Conservation (phyloP, 192 early-diverging fungal species). For the Coemansia sp. region DNA sequence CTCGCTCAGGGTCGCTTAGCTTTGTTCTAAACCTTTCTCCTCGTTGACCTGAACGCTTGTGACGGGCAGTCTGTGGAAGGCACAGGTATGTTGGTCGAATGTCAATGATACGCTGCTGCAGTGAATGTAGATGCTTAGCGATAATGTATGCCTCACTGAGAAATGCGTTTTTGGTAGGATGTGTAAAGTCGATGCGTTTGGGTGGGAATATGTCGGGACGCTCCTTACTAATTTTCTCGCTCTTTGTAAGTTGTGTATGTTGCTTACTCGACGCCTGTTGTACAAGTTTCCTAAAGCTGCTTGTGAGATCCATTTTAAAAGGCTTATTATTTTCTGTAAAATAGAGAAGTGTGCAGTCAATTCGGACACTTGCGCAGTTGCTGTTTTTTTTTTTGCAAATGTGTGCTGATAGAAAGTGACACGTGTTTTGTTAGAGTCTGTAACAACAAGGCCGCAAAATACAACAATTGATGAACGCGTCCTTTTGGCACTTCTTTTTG, state of each 20-base stretch:
- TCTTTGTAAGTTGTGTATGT: constrained; percentile 61
- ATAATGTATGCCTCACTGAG: constrained; percentile 61
- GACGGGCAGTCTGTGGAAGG: constrained; percentile 8
- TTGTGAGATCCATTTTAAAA: constrained; percentile 34
- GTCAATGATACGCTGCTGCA: constrained; percentile 54
- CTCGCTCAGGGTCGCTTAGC: constrained; percentile 64
- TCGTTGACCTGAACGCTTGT: not conserved
- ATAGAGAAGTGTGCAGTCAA: not conserved
- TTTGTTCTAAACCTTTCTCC: constrained; percentile 5
- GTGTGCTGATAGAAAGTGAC: not conserved
- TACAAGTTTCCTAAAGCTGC: constrained; percentile 24
- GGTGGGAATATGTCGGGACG: constrained; percentile 36
- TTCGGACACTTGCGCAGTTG: not conserved
- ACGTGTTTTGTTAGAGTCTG: not conserved
- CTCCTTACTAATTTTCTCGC: not conserved
- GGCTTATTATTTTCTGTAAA: not conserved
- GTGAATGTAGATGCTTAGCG: constrained; percentile 56
- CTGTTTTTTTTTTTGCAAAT: not conserved
- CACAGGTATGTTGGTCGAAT: constrained; percentile 60
- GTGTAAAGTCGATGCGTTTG: constrained; percentile 27
- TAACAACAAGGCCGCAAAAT: not conserved
- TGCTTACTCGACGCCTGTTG: constrained; percentile 62
- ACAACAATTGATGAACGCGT: not conserved
- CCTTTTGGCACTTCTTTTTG: constrained; percentile 5
- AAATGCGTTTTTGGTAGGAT: constrained; percentile 45